Conservation (phyloP, 2,329 filamentous ascomycete species). For the Hypoxylon sp. region DNA sequence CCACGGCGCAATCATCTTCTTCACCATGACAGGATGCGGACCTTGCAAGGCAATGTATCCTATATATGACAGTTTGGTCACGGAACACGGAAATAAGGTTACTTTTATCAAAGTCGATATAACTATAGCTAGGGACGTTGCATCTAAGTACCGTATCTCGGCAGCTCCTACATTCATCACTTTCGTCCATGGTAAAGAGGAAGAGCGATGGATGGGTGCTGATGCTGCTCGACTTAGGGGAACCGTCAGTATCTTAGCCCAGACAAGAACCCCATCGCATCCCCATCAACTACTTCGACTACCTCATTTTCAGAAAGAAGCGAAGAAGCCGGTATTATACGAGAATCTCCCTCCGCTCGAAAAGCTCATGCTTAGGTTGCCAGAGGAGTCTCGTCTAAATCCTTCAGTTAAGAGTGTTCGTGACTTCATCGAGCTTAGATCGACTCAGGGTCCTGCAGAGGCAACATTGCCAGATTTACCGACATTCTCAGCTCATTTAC, state of each 20-base stretch:
- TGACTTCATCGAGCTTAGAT: slow-evolving; percentile 73
- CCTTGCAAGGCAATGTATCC: slow-evolving; percentile 88
- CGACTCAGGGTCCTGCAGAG: slow-evolving; percentile 66
- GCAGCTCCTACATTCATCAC: slow-evolving; percentile 91
- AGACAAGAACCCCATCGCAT: slow-evolving; percentile 79
- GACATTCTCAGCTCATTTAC: slow-evolving; percentile 69
- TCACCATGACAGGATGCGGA: slow-evolving; percentile 86
- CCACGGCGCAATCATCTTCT: slow-evolving; percentile 85
- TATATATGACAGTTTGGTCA: slow-evolving; percentile 80
- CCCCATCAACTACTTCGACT: slow-evolving; percentile 76
- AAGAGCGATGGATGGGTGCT: slow-evolving; percentile 83
- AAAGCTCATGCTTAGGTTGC: slow-evolving; percentile 84
- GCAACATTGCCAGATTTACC: slow-evolving; percentile 75
- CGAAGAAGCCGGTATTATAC: slow-evolving; percentile 74
- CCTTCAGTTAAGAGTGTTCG: slow-evolving; percentile 70
- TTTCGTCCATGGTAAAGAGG: slow-evolving; percentile 77
- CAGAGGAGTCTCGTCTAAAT: slow-evolving; percentile 60
- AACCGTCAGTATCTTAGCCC: slow-evolving; percentile 76
- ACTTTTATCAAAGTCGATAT: slow-evolving; percentile 86
- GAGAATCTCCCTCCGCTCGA: slow-evolving; percentile 81
- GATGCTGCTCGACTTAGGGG: slow-evolving; percentile 72
- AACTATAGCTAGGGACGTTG: slow-evolving; percentile 70
- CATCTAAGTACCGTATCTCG: slow-evolving; percentile 70
- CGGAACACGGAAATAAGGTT: slow-evolving; percentile 72
- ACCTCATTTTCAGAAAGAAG: slow-evolving; percentile 71